Base-by-base conservation (phyloP, 2,329 filamentous ascomycete genomes). In the Claviceps purpurea region DNA sequence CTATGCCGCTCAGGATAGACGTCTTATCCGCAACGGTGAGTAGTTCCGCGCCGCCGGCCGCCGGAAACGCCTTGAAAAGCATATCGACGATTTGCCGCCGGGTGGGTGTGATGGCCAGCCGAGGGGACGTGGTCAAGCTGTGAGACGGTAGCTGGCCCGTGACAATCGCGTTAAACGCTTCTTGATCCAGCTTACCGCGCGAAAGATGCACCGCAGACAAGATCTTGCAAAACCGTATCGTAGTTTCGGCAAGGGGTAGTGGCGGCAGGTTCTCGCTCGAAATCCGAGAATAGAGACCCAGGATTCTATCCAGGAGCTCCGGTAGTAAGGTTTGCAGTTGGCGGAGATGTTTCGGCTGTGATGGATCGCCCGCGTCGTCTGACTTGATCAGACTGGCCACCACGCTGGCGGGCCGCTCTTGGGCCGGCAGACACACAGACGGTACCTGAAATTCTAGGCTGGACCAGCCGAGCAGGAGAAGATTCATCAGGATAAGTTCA, bases 381-480 rank as follows among this genome's bases (percentile, higher is more conserved):
- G 56, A 41, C 54, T 64, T 60, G 40, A 56, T 20, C 18, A 48
- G 24, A 39, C 52, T 42, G 30, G 57, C 54, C 55, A 68, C 54
- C 54, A 68, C 72, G 54, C 64, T 72, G 55, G 56, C 68, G 42
- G 62, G 62, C 10, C 67, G 67, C 22, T 81, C 78, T 24, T 70
- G 78, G 57, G 64, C 71, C 52, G 68, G 73, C 58, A 69, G 71
- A 56, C 79, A 78, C 16, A 84, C 67, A 10, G 71, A 65, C 2
- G 81, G 81, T n/a, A 93, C 77, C 60, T 84, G 78, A 60, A 97
- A 97, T 62, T 93, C 86, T 60, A 91, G 74, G 4, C 84, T 85
- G 39, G 84, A 79, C 87, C 89, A 95, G 34, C 83, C 86, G 56
- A 95, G 81, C 60, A 97, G 78, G 42, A 97, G 64, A 58, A 97